These are phyloP conservation scores for Syzygium oleosum DNA, from an alignment of 345 rosid genomes.

Conservation along the genomic window DNA sequence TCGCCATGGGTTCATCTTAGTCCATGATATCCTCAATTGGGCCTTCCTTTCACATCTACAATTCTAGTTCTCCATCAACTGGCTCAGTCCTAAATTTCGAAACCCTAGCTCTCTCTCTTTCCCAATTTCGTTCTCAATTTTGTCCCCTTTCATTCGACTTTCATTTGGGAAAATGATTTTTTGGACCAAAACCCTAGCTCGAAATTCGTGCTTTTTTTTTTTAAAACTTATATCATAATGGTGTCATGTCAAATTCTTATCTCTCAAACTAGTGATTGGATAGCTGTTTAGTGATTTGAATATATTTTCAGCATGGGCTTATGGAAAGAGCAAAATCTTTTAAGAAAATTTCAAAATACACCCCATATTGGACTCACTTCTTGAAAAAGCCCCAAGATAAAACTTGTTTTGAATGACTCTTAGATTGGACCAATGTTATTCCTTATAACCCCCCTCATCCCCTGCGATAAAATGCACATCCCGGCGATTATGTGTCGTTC, in stretches of 20 bases:
- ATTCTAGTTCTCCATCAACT: neutral
- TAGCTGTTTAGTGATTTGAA: neutral
- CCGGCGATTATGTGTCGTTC: neutral
- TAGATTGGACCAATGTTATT: neutral
- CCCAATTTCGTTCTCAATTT: too few relatives aligned
- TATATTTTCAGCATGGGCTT: neutral
- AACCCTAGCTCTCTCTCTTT: too few relatives aligned
- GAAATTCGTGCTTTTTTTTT: neutral
- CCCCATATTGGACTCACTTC: neutral
- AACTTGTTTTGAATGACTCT: neutral
- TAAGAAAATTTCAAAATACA: fast-evolving
- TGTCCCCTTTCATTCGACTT: too few relatives aligned
- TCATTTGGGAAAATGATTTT: too few relatives aligned
- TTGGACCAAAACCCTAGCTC: neutral
- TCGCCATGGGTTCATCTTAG: neutral
- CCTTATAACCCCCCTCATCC: neutral
- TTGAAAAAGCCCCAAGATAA: neutral
- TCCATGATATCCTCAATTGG: neutral
- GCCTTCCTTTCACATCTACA: neutral
- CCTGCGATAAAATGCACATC: neutral
- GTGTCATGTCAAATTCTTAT: neutral
- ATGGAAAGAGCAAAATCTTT: fast-evolving
- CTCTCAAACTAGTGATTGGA: neutral
- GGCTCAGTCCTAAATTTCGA: too few relatives aligned
- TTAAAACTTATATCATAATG: neutral